Conservation (phyloP, 306 rosid genomes). For the Trifolium pratense region DNA sequence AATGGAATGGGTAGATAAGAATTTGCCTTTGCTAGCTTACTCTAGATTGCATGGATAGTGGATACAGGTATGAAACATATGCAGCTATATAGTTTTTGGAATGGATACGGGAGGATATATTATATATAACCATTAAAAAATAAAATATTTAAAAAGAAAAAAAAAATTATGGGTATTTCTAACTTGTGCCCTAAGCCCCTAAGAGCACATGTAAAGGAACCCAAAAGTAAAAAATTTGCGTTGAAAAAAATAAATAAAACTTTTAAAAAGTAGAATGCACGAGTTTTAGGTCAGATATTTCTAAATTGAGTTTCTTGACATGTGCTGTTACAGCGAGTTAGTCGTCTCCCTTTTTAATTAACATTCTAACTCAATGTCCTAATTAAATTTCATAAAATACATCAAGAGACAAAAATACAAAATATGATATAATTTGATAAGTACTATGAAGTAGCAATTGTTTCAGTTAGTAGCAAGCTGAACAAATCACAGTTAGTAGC, state of each 20-base stretch:
- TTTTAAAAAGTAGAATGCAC: too few relatives aligned
- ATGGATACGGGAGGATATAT: background rate
- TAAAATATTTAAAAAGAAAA: slow-evolving; percentile 14
- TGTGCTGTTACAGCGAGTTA: too few relatives aligned
- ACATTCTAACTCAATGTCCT: slow-evolving; percentile 17
- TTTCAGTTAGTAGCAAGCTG: background rate
- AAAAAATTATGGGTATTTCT: slow-evolving; percentile 1
- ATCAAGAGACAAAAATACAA: background rate
- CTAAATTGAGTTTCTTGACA: too few relatives aligned
- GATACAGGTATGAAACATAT: background rate
- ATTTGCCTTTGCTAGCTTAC: slow-evolving; percentile 14
- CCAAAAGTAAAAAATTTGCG: too few relatives aligned
- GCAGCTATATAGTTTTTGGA: background rate
- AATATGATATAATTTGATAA: background rate
- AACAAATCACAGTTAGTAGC: too few relatives aligned
- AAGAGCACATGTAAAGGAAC: too few relatives aligned
- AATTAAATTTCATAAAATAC: slow-evolving; percentile 16
- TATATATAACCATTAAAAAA: background rate
- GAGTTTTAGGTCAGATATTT: too few relatives aligned
- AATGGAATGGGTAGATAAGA: too few relatives aligned
- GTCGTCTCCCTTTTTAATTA: background rate
- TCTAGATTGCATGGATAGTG: slow-evolving; percentile 21
- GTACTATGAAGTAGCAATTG: background rate
- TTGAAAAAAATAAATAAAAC: too few relatives aligned
- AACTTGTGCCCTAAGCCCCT: too few relatives aligned